A percentile compares a stretch with the other conserved stretches of the same genome.
These are phyloP conservation scores for Colletotrichum higginsianum DNA, from an alignment of 2,329 filamentous ascomycete species.

Conservation along the genomic window DNA sequence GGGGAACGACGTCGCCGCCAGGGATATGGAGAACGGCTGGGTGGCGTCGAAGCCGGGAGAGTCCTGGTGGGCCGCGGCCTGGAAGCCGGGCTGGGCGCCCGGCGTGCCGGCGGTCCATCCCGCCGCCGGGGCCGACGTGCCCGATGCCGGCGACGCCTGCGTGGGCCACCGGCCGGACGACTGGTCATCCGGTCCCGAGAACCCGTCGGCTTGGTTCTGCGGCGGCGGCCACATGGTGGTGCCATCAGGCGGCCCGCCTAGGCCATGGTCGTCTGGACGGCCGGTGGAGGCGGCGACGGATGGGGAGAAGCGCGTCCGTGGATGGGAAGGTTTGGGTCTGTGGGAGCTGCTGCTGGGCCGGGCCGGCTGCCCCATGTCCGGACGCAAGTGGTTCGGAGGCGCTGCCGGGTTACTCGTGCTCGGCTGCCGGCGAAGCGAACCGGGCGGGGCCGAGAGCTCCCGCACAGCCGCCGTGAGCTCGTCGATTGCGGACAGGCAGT, in stretches of 20 bases:
- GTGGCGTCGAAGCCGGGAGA: slow-evolving; percentile 22
- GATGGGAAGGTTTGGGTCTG: neutral
- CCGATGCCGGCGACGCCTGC: slow-evolving; percentile 5
- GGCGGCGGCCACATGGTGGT: slow-evolving; percentile 13
- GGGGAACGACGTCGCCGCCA: slow-evolving; percentile 4
- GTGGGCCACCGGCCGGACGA: slow-evolving; percentile 9
- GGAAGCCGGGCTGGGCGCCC: slow-evolving; percentile 17
- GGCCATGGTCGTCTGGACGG: slow-evolving; percentile 12
- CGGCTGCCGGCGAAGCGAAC: neutral
- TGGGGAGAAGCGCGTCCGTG: slow-evolving; percentile 24
- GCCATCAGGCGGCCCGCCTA: neutral
- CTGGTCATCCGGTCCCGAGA: neutral
- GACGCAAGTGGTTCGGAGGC: neutral
- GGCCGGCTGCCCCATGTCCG: neutral
- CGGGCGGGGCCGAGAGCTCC: slow-evolving; percentile 43
- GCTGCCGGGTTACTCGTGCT: neutral
- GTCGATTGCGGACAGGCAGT: slow-evolving; percentile 51
- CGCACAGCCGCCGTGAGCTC: slow-evolving; percentile 50
- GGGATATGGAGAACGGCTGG: neutral
- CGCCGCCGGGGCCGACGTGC: neutral
- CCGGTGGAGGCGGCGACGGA: slow-evolving; percentile 22
- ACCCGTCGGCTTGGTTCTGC: slow-evolving; percentile 4
- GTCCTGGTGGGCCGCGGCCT: slow-evolving; percentile 2
- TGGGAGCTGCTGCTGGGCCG: slow-evolving; percentile 2
- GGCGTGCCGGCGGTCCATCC: slow-evolving; percentile 22